Conservation (phyloP, 31 red algal genomes). For the Porphyra umbilicalis region DNA sequence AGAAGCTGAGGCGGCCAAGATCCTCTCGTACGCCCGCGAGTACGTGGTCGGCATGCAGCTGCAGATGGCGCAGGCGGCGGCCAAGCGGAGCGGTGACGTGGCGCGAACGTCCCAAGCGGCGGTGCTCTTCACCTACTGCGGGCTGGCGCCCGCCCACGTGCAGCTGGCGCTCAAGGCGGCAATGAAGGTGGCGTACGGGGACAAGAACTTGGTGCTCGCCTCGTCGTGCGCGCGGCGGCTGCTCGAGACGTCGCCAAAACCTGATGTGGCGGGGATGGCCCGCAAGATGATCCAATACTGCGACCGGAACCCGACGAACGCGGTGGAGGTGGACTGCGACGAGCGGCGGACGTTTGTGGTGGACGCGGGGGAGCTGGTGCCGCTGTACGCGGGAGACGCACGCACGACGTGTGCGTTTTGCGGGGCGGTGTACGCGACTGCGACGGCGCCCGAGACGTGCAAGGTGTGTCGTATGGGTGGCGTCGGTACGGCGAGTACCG, state of each 20-base stretch:
- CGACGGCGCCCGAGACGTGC: conserved; percentile 1
- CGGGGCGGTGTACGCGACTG: conserved; percentile 16
- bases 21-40: conserved; percentile 69
- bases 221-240: conserved; percentile 73
- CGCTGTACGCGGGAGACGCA: conserved; percentile 38
- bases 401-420: conserved; percentile 41
- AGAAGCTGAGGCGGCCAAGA: conserved; percentile 53
- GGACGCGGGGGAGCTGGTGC: conserved; percentile 34
- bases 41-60: conserved; percentile 84
- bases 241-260: conserved; percentile 55
- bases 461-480: conserved; percentile 19
- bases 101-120: conserved; percentile 55
- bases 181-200: conserved; percentile 88
- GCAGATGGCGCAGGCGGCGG: conserved; percentile 41
- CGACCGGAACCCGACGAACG: conserved; percentile 65
- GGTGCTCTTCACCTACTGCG: conserved; percentile 82
- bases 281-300: conserved; percentile 77
- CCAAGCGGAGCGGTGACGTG: conserved; percentile 43
- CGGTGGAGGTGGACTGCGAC: conserved; percentile 57
- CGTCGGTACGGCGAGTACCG: conserved; percentile 6
- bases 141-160: conserved; percentile 73
- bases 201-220: conserved; percentile 66
- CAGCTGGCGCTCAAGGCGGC: conserved; percentile 86
- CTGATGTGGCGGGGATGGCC: conserved; percentile 45
- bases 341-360: conserved; percentile 57